These are phyloP conservation scores for Polyrhizophydium stewartii DNA, from an alignment of 371 early-diverging fungal genomes.

Conservation along the genomic window DNA sequence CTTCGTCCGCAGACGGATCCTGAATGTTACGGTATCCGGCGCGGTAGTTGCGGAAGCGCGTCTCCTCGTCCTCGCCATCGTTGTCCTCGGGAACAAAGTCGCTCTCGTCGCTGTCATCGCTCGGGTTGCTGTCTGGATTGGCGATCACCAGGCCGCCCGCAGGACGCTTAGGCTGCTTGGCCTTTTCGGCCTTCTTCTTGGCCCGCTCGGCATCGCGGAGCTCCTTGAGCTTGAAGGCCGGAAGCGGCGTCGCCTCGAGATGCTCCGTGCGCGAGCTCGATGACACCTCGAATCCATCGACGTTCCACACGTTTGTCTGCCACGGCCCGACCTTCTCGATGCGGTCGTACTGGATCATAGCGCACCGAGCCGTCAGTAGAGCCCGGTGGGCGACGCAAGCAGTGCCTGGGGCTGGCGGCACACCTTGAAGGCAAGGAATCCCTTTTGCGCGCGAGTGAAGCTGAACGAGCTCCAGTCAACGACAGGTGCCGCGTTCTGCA, in stretches of 20 bases:
- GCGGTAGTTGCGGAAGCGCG: conserved; percentile 15
- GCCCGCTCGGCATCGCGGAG: not conserved
- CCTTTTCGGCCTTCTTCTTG: not conserved
- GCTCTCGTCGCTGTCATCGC: conserved; percentile 11
- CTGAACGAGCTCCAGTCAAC: conserved; percentile 26
- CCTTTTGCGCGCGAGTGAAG: conserved; percentile 30
- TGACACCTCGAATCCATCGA: conserved; percentile 22
- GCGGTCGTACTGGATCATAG: conserved; percentile 24
- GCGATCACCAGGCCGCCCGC: not conserved
- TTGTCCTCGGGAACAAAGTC: not conserved
- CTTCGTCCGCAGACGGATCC: not conserved
- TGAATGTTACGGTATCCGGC: conserved; percentile 17
- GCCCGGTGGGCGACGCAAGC: not conserved
- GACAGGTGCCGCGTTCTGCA: conserved; percentile 17
- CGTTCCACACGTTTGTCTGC: conserved; percentile 32
- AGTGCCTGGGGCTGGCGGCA: not conserved
- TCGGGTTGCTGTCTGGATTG: not conserved
- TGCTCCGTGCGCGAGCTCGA: conserved; percentile 30
- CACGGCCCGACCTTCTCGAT: conserved; percentile 32
- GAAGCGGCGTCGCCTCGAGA: conserved; percentile 27
- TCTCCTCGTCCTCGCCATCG: conserved; percentile 18
- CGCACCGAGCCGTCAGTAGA: no score
- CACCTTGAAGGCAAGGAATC: conserved; percentile 36
- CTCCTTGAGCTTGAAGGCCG: conserved; percentile 4
- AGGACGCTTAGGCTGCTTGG: not conserved